A percentile compares a stretch with the other conserved stretches of the same genome.
phyloP scores from a whole-genome alignment of 306 rosid species.

The Prunus kanzakura region DNA sequence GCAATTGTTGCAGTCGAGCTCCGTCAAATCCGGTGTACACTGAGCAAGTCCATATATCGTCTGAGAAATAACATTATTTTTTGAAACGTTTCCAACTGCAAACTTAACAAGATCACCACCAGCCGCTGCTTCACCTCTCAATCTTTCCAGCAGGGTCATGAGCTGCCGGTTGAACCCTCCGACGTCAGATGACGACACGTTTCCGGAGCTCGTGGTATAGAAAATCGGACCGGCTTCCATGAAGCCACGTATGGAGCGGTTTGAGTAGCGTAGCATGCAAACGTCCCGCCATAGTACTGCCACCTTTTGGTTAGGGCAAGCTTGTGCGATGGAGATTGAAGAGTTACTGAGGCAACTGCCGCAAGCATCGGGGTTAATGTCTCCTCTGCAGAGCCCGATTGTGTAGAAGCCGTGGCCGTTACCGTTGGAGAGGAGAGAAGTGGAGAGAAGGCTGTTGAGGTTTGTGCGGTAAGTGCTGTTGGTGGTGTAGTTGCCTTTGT shows the following conservation, averaged over 20 bases:
- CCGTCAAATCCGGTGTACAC: slow-evolving; percentile 18
- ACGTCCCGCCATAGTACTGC: slow-evolving; percentile 12
- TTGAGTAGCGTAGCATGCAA: slow-evolving; percentile 26
- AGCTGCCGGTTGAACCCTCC: neutral
- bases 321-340: neutral
- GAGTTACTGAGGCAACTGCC: neutral
- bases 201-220: neutral
- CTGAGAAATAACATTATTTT: neutral
- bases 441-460: neutral
- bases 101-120: slow-evolving; percentile 5
- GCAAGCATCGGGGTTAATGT: neutral
- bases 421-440: neutral
- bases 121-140: slow-evolving; percentile 1
- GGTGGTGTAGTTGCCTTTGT: neutral
- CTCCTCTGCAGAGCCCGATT: slow-evolving; percentile 10
- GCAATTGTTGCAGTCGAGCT: slow-evolving; percentile 4
- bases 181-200: neutral
- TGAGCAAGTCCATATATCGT: slow-evolving; percentile 18
- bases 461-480: neutral
- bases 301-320: slow-evolving; percentile 17
- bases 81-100: neutral
- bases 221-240: too few relatives aligned
- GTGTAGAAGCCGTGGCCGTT: slow-evolving; percentile 6
- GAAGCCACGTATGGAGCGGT: neutral
- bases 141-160: neutral